Base-by-base conservation (phyloP, 495 filamentous ascomycete species). In the Penicillium malachiteum region DNA sequence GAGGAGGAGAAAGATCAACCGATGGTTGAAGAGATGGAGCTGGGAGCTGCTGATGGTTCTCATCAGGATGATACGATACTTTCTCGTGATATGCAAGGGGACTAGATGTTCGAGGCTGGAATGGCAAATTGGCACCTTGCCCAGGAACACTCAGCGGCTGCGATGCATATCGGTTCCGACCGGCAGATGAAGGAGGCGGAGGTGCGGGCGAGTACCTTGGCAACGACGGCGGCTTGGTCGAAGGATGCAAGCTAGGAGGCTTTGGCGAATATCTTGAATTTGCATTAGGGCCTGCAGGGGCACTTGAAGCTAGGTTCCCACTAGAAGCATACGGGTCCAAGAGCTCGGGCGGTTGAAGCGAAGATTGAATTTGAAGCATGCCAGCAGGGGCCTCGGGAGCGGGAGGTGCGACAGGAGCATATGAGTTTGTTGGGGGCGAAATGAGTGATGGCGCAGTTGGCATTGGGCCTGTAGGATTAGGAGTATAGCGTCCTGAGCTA, bases 31-130 rank as follows among this genome's bases (percentile, higher is more conserved):
- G 46, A 14, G 68, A 67, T 13, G 72, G 58, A 4, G 57, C 60
- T 11, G 54, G 60, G 39, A 61, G 64, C 3, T 66, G 50, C 16
- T 59, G 50, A 13, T 66, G 64, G 35, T 17, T n/a, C 11, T 48
- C 54, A 3, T 67, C 64, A 3, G 69, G 64, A 42, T 73, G 73
- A 34, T 77, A 74, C 3, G 70, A 73, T 26, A 61, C 58, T 49
- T 76, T 77, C 48, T 78, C 75, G 50, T 78, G 74, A 49, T 92
- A 84, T 16, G 89, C 92, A 31, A 95, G 76, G 10, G 90, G 91
- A 64, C 91, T 96, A 16, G 89, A 94, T 16, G 90, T 94, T 50
- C 90, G 84, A 8, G 91, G 90, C 53, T 89, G 89, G 69, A 91
- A 91, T 11, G 87, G 80, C 61, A 91, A 73, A 30, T 81, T 46